Conservation (phyloP, 1,284 basidiomycete genomes). For the Irpex rosettiformis region DNA sequence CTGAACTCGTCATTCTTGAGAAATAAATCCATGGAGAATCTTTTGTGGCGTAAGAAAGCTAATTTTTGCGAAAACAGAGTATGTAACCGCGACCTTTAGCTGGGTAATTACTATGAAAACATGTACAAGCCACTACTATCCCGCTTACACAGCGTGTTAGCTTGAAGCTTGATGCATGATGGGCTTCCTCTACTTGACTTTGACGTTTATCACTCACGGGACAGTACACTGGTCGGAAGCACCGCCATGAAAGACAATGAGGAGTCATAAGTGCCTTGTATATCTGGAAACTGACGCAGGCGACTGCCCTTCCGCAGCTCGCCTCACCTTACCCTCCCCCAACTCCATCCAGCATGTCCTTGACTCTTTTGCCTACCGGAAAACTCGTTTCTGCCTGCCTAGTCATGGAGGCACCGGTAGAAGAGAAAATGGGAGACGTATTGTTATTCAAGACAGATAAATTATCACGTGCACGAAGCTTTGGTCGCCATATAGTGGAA, state of each 20-base stretch:
- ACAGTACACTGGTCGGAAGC: not conserved
- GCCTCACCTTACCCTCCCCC: not conserved
- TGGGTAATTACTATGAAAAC: no score
- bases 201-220: not conserved
- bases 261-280: no score
- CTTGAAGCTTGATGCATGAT: no score
- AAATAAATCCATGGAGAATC: no score
- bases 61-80: no score
- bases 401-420: not conserved
- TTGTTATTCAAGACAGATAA: not conserved
- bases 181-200: not conserved
- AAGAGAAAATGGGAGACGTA: not conserved
- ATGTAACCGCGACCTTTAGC: no score
- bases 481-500: not conserved
- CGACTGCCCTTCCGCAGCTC: not conserved
- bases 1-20: not conserved
- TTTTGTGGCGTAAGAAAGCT: no score
- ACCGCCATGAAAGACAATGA: no score
- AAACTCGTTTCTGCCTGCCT: not conserved
- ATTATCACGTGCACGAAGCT: not conserved
- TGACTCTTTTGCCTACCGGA: not conserved
- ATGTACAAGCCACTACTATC: no score
- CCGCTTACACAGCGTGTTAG: no score
- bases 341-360: not conserved
- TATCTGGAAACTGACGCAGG: no score